phyloP scores from a whole-genome alignment of 176 grass and related monocot species.

The Zea luxurians region DNA sequence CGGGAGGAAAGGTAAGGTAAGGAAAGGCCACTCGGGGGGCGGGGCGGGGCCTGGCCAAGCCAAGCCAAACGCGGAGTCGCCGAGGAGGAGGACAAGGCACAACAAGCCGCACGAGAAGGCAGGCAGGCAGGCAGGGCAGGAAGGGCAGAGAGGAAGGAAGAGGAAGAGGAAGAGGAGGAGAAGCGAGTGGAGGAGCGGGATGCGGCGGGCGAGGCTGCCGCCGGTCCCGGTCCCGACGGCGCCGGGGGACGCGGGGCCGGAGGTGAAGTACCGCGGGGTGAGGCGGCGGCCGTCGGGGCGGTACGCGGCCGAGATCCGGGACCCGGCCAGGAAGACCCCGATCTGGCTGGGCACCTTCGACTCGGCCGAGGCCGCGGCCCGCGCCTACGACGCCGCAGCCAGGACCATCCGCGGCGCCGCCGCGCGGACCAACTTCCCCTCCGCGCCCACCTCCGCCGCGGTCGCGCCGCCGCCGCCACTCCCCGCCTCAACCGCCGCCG shows the following conservation, averaged over 20 bases:
- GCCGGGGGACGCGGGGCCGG: background rate
- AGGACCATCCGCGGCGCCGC: slow-evolving; percentile 53
- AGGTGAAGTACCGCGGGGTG: slow-evolving; percentile 69
- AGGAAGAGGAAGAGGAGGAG: background rate
- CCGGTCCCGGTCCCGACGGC: slow-evolving; percentile 14
- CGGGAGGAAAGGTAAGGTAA: background rate
- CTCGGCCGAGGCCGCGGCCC: slow-evolving; percentile 60
- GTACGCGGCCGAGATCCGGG: slow-evolving; percentile 87
- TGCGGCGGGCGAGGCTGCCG: slow-evolving; percentile 50
- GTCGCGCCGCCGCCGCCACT: background rate
- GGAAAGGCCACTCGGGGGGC: background rate
- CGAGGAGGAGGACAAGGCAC: slow-evolving; percentile 11
- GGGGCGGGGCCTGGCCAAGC: background rate
- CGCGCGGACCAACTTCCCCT: slow-evolving; percentile 64
- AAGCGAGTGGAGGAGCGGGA: background rate
- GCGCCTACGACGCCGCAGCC: slow-evolving; percentile 81
- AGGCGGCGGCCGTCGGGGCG: slow-evolving; percentile 64
- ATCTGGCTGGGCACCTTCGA: slow-evolving; percentile 72
- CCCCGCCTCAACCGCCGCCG: background rate
- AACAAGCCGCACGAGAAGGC: background rate
- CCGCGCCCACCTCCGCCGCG: background rate
- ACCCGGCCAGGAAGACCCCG: slow-evolving; percentile 64
- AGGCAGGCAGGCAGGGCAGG: background rate
- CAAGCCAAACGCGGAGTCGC: slow-evolving; percentile 44
- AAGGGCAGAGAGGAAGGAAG: background rate